Evolutionary conservation across 305 asterid genomes (phyloP).

Genomic region (Fraxinus latifolia): DNA sequence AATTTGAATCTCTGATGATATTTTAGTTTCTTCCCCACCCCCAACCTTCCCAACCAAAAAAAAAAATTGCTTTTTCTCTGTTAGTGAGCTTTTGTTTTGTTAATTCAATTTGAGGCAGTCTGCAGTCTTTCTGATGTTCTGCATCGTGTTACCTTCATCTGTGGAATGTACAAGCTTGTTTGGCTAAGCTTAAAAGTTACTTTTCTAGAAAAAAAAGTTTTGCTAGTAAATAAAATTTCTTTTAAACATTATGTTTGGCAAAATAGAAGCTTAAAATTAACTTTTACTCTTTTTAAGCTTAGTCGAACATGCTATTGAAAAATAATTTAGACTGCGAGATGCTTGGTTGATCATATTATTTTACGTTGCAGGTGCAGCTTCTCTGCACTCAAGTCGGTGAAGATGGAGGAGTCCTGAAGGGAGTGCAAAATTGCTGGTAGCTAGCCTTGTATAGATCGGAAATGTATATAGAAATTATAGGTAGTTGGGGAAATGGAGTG

Average conservation of each 20-base stretch:
- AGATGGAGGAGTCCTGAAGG: slow-evolving; percentile 68
- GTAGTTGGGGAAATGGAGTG: slow-evolving; percentile 16
- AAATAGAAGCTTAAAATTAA: no score
- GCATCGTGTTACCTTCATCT: no score
- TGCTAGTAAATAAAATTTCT: no score
- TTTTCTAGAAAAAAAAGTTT: background rate
- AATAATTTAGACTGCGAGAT: background rate
- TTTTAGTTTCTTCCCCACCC: background rate
- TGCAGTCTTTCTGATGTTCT: background rate
- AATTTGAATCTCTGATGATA: background rate
- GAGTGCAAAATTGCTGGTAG: slow-evolving; percentile 20
- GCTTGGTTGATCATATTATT: background rate
- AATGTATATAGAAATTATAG: background rate
- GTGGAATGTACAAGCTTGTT: background rate
- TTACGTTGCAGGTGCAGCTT: slow-evolving; percentile 37
- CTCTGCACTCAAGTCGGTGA: slow-evolving; percentile 68
- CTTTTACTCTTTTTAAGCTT: background rate
- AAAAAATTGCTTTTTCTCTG: background rate
- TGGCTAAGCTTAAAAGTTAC: background rate
- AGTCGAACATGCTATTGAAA: background rate
- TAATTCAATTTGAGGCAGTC: background rate
- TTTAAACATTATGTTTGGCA: no score
- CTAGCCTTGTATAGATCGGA: slow-evolving; percentile 38
- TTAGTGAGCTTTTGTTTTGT: background rate
- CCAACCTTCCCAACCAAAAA: background rate